phyloP scores from a whole-genome alignment of 345 rosid species.

The Brassica incana region DNA sequence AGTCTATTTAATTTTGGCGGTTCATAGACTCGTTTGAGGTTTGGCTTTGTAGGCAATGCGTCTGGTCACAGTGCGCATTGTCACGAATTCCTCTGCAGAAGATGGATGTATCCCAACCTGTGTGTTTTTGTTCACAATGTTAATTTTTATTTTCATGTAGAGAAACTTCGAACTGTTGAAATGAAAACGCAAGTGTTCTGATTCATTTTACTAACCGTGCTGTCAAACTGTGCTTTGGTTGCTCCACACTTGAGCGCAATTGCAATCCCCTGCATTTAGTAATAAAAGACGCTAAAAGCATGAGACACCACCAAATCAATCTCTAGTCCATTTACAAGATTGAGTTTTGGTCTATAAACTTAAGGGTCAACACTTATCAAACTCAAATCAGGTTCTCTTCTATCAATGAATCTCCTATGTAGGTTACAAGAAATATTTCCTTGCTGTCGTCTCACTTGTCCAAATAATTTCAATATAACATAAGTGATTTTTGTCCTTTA shows the following conservation, averaged over 20 bases:
- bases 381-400: slow-evolving; percentile 1
- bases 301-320: neutral
- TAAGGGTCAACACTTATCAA: neutral
- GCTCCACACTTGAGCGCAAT: slow-evolving; percentile 95
- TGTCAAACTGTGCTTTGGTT: slow-evolving; percentile 93
- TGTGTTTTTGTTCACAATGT: slow-evolving; percentile 17
- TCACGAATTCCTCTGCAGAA: slow-evolving; percentile 95
- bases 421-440: neutral
- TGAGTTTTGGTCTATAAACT: neutral
- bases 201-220: slow-evolving; percentile 60
- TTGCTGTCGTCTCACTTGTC: neutral
- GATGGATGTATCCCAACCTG: slow-evolving; percentile 99
- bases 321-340: neutral
- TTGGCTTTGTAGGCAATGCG: slow-evolving; percentile 50
- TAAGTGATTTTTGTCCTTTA: neutral
- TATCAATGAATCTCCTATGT: neutral
- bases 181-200: neutral
- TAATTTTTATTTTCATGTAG: neutral
- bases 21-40: slow-evolving; percentile 65
- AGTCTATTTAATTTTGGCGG: neutral
- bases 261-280: slow-evolving; percentile 74
- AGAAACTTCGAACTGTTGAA: slow-evolving; percentile 8
- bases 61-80: slow-evolving; percentile 82
- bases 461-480: neutral
- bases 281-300: neutral